Base-by-base conservation (phyloP, 371 early-diverging fungal species). In the Mucor lusitanicus region DNA sequence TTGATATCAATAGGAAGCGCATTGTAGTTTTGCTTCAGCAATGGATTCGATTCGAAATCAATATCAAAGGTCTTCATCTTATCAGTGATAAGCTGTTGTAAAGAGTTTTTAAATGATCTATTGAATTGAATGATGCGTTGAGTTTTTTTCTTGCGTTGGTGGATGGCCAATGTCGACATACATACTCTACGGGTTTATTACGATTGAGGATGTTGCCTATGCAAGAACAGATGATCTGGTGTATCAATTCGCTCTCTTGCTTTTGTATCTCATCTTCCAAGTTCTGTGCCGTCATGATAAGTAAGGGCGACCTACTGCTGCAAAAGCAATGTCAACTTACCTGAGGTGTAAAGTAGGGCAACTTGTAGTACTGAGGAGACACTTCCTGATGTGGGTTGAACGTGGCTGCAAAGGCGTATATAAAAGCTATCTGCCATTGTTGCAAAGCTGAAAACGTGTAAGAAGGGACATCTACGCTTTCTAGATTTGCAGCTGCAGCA, bases 341-440 rank as follows among this genome's bases (percentile, higher is more conserved):
- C 60, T 69, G 65, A 55, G 81, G 81, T 21, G 74, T 72, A 53
- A 73, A 73, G 0, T 19, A 30, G 11, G 79, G 78, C 19, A 71
- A 60, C 17, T 69, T 46, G 59, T 71, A 67, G 19, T 74, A 67
- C 8, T 32, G 32, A 44, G 65, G 59, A 2, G 59, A 59, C 3
- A 69, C 72, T n/a, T 57, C 61, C 6, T 61, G 53, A 35, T 72
- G 61, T 3, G 58, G 44, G 33, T 65, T 66, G 39, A 82, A 82
- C 6, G 69, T 67, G 15, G 50, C 33, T 21, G 61, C 39, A 57
- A 79, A 82, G 30, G 78, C 80, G 68, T 79, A 78, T 17, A 82
- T 66, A 48, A 76, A 79, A 5, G 82, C 80, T 28, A 82, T 64
- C 32, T 79, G 70, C 75, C 80, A 79, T 42, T 81, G 73, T 23